Conservation (phyloP, 176 grass and related monocot species). For the Avena sativa region DNA sequence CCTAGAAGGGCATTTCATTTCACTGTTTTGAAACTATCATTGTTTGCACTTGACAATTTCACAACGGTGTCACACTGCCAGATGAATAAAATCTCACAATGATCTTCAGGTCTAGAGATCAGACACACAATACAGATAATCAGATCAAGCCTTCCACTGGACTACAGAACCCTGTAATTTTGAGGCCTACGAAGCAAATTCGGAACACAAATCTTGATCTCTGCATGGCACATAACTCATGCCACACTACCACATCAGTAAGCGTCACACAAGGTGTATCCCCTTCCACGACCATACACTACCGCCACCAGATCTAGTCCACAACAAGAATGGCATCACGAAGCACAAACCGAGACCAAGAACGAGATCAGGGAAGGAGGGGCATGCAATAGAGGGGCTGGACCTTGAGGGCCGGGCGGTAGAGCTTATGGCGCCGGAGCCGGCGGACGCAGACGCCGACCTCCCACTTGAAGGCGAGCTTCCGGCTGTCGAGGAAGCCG, state of each 20-base stretch:
- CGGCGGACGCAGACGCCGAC: conserved; percentile 80
- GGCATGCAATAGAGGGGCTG: background rate
- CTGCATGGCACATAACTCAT: background rate
- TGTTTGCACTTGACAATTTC: background rate
- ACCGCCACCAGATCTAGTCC: conserved; percentile 36
- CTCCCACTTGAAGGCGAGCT: conserved; percentile 95
- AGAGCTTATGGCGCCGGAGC: conserved; percentile 64
- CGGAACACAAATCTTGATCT: background rate
- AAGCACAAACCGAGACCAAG: background rate
- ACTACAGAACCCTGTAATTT: background rate
- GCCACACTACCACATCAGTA: background rate
- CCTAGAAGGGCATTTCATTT: background rate
- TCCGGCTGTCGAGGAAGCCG: conserved; percentile 85
- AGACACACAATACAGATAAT: background rate
- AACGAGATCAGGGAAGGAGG: conserved; percentile 7
- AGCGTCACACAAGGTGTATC: background rate
- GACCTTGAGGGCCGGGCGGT: conserved; percentile 82
- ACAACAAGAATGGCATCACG: background rate
- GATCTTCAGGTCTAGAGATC: background rate
- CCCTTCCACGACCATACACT: background rate
- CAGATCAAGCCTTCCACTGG: background rate
- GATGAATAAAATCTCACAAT: background rate
- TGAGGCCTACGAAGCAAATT: background rate
- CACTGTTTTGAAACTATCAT: background rate
- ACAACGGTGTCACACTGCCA: background rate